Conservation (phyloP, 2,329 filamentous ascomycete genomes). For the Parafenestella ontariensis region DNA sequence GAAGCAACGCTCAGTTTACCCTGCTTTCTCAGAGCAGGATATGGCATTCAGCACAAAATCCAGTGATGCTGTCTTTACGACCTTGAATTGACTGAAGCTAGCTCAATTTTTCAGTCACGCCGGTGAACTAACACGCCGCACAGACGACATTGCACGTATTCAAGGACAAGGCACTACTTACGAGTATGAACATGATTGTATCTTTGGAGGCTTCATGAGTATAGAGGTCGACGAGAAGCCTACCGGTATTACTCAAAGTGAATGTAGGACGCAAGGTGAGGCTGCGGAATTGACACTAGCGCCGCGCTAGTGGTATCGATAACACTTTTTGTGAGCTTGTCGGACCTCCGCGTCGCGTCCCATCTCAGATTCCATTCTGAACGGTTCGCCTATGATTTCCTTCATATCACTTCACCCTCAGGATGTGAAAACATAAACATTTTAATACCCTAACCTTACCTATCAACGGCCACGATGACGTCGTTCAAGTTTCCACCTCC, state of each 20-base stretch:
- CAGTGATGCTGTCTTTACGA: not conserved
- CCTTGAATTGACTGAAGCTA: not conserved
- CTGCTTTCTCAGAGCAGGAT: too few species aligned
- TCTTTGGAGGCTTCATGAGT: conserved; percentile 35
- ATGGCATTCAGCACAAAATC: not conserved
- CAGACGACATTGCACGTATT: not conserved
- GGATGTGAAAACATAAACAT: not conserved
- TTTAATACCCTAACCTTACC: not conserved
- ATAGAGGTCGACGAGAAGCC: conserved; percentile 8
- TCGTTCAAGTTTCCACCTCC: conserved; percentile 58
- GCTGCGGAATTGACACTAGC: conserved; percentile 13
- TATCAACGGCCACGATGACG: conserved; percentile 28
- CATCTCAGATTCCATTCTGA: not conserved
- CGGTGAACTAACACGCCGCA: not conserved
- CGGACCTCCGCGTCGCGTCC: conserved; percentile 21
- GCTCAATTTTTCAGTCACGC: conserved; percentile 11
- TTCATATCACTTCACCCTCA: not conserved
- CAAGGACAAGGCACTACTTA: conserved; percentile 25
- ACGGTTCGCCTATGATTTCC: not conserved
- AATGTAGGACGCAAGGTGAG: conserved; percentile 7
- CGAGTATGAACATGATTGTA: conserved; percentile 49
- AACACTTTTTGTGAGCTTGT: conserved; percentile 15
- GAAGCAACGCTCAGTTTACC: too few species aligned
- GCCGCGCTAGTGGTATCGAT: conserved; percentile 27
- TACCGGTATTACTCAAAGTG: conserved; percentile 19